A percentile compares a stretch with the other conserved stretches of the same genome.
phyloP scores from a whole-genome alignment of 192 early-diverging fungal species.

The Hyaloraphidium curvatum region DNA sequence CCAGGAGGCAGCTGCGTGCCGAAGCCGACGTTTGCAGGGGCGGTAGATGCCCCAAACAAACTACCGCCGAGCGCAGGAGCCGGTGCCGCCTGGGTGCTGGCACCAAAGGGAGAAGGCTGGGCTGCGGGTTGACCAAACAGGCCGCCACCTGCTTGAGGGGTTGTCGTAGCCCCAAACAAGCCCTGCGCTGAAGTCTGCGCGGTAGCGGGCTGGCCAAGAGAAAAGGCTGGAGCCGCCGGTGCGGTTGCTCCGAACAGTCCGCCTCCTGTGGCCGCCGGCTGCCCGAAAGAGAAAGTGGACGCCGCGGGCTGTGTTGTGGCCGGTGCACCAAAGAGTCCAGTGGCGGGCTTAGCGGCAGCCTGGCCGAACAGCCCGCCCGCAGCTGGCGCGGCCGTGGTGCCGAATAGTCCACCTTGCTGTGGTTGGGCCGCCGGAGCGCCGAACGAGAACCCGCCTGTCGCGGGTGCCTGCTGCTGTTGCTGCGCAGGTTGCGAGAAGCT shows the following conservation, averaged over 20 bases:
- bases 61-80: constrained; percentile 3
- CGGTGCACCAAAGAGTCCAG: no score
- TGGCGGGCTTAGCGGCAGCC: not conserved
- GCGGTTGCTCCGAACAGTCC: not conserved
- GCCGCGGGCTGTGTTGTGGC: no score
- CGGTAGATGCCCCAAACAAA: constrained; percentile 8
- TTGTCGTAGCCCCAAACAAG: constrained; percentile 6
- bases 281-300: not conserved
- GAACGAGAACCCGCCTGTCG: not conserved
- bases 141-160: not conserved
- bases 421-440: not conserved
- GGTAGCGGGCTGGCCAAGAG: no score
- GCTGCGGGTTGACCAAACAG: not conserved
- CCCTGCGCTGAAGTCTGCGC: no score
- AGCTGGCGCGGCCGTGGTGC: constrained; percentile 10
- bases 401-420: constrained; percentile 15
- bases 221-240: not conserved
- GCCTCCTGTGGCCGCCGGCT: constrained; percentile 1
- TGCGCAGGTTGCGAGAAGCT: not conserved
- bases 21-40: not conserved
- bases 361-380: constrained; percentile 1
- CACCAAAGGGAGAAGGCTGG: constrained; percentile 5
- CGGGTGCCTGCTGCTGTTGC: not conserved
- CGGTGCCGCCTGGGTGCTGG: no score
- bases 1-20: constrained; percentile 13